A percentile compares a stretch with the other conserved stretches of the same genome.
Evolutionary conservation across 108 stramenopile species (phyloP).

Genomic region (Parietichytrium sp.): DNA sequence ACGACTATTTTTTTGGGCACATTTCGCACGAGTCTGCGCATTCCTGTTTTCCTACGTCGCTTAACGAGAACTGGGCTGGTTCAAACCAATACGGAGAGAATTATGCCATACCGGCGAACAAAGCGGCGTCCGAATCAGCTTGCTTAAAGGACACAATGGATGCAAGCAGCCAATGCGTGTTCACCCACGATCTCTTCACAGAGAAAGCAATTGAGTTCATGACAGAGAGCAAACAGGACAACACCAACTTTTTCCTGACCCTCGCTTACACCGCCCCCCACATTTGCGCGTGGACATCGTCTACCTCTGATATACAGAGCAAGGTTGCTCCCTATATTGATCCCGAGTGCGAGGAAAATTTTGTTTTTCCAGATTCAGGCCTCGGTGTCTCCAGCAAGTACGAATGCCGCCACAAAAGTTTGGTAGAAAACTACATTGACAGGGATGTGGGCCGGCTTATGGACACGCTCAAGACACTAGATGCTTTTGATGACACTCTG

Average conservation of each 20-base stretch:
- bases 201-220: background rate
- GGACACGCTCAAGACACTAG: constrained; percentile 42
- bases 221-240: too few relatives aligned
- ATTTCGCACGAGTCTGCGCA: background rate
- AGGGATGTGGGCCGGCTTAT: constrained; percentile 53
- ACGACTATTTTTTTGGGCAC: constrained; percentile 19
- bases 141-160: background rate
- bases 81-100: background rate
- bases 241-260: background rate
- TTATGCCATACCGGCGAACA: background rate
- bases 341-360: background rate
- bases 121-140: background rate
- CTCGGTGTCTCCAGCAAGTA: background rate
- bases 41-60: background rate
- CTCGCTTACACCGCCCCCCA: background rate
- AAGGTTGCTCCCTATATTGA: constrained; percentile 2
- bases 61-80: background rate
- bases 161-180: background rate
- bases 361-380: background rate
- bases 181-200: background rate
- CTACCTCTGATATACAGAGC: background rate
- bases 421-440: constrained; percentile 24
- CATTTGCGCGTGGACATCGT: constrained; percentile 4
- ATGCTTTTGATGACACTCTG: constrained; percentile 54
- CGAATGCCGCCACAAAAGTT: background rate